Base-by-base conservation (phyloP, 345 rosid genomes). In the Mallotus nudiflorus region DNA sequence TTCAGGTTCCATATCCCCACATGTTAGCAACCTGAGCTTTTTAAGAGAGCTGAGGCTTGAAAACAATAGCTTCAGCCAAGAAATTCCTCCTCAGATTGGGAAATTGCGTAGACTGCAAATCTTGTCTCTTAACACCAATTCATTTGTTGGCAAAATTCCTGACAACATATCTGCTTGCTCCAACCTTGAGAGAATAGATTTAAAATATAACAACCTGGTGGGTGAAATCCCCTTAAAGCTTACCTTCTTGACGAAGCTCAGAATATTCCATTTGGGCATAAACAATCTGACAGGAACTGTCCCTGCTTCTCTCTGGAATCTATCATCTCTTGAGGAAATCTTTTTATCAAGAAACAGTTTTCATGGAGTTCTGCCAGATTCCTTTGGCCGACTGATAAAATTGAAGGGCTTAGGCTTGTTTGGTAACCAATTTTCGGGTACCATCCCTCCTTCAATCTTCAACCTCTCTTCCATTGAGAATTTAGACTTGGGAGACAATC, bases 201-300 rank as follows among this genome's bases (percentile, higher is more conserved):
- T 49, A n/a, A 0, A 1, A 0, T 0, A 0, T 19, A 81, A 81
- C 51, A 10, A 0, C 0, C 69, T 70, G 2, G 2, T 0, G 1
- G 80, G 81, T 0, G 37, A 65, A 25, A 35, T 73, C 14, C 72
- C 72, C 0, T 0, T 3, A 0, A 44, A 62, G 51, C 20, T 78
- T 0, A 7, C 58, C 40, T 12, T 48, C 19, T 49, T 76, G 51
- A 14, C 24, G 18, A 72, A 64, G 37, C 77, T 81, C 0, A 25
- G 20, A 35, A 0, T 0, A 8, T 13, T 70, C 0, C 0, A 0
- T 0, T 0, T 75, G 12, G 0, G 1, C 0, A 0, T 0, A 3
- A 78, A 75, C 13, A 0, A 2, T 20, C 52, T 78, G 7, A 66
- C 20, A 0, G 75, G 82, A 45, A 27, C 35, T 4, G 37, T 49